Conservation (phyloP, 345 rosid genomes). For the Acer negundo region DNA sequence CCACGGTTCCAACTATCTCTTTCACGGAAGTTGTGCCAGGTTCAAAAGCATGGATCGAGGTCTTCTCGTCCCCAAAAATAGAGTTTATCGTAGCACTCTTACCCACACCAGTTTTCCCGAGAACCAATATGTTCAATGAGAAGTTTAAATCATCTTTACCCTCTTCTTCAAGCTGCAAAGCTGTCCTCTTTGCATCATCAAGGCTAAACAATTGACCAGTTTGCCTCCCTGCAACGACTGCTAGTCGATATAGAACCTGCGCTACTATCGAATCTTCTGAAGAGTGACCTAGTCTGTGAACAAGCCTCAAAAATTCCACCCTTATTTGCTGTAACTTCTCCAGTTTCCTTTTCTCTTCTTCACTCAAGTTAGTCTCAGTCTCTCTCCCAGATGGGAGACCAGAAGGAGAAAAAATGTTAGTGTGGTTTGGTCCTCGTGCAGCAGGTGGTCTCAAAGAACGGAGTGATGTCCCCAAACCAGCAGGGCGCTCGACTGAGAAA, state of each 20-base stretch:
- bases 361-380: slow-evolving; percentile 64
- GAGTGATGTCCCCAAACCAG: slow-evolving; percentile 87
- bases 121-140: slow-evolving; percentile 76
- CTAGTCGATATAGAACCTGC: slow-evolving; percentile 80
- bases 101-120: slow-evolving; percentile 94
- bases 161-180: slow-evolving; percentile 72
- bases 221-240: slow-evolving; percentile 78
- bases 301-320: slow-evolving; percentile 87
- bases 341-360: slow-evolving; percentile 78
- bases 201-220: slow-evolving; percentile 68
- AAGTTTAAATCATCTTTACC: slow-evolving; percentile 61
- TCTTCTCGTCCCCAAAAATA: slow-evolving; percentile 73
- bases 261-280: slow-evolving; percentile 78
- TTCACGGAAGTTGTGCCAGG: slow-evolving; percentile 69
- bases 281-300: slow-evolving; percentile 72
- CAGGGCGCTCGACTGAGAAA: slow-evolving; percentile 90
- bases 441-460: slow-evolving; percentile 71
- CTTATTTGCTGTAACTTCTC: slow-evolving; percentile 75
- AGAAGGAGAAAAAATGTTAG: slow-evolving; percentile 55
- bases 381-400: slow-evolving; percentile 44
- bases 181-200: slow-evolving; percentile 74
- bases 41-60: slow-evolving; percentile 72
- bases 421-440: slow-evolving; percentile 47
- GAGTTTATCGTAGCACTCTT: slow-evolving; percentile 95
- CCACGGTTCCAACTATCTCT: slow-evolving; percentile 66